Evolutionary conservation across 2,329 filamentous ascomycete species (phyloP).

Genomic region (Hymenoscyphus scutula): DNA sequence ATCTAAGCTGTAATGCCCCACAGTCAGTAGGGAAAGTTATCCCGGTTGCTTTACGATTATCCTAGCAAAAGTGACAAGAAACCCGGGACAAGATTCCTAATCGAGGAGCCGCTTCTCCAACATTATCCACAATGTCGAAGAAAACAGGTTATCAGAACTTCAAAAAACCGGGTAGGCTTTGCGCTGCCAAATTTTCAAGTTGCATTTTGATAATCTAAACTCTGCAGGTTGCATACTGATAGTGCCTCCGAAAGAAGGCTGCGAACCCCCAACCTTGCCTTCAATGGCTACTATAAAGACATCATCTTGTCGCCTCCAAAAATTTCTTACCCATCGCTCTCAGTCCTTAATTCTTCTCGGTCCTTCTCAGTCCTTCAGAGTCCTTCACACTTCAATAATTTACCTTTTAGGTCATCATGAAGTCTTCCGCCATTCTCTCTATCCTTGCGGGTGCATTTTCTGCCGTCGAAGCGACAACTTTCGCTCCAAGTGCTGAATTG

Average conservation of each 20-base stretch:
- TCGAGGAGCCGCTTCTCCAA: not conserved
- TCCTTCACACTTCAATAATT: constrained; percentile 1
- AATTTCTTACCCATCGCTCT: not conserved
- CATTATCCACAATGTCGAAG: not conserved
- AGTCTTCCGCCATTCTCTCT: not conserved
- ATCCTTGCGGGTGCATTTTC: not conserved
- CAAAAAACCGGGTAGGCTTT: not conserved
- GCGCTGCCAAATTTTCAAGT: not conserved
- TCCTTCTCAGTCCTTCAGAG: too few species aligned
- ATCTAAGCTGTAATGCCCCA: too few species aligned
- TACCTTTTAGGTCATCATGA: not conserved
- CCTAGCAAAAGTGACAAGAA: not conserved
- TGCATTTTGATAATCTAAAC: not conserved
- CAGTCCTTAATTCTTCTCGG: not conserved
- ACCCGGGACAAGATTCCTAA: not conserved
- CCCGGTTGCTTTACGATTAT: too few species aligned
- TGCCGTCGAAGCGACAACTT: not conserved
- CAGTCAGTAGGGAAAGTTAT: too few species aligned
- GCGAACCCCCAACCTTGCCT: not conserved
- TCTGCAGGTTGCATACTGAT: too few species aligned
- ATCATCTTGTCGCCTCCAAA: not conserved
- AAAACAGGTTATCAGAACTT: not conserved
- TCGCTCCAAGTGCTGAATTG: not conserved
- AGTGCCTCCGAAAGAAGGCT: not conserved
- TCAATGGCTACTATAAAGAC: not conserved